phyloP scores from a whole-genome alignment of 257 asterid species.

The Galeopsis tetrahit region DNA sequence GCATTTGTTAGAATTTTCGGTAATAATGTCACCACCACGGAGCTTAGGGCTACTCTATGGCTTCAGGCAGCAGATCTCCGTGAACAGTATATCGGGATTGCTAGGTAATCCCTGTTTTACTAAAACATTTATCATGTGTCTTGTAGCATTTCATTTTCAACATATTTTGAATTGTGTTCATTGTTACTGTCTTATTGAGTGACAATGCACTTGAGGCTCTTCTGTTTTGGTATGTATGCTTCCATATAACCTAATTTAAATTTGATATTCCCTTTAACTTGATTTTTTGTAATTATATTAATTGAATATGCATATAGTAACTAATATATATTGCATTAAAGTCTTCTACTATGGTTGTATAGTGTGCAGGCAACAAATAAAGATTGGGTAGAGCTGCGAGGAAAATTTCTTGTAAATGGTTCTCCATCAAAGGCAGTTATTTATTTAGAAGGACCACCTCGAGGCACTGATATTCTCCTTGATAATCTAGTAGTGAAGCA shows the following conservation, averaged over 20 bases:
- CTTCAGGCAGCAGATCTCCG: constrained; percentile 64
- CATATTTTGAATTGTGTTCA: constrained; percentile 5
- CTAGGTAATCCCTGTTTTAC: constrained; percentile 47
- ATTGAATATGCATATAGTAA: neutral
- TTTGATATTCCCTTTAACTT: neutral
- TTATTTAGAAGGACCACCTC: constrained; percentile 80
- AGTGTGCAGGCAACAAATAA: constrained; percentile 83
- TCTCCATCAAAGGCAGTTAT: constrained; percentile 64
- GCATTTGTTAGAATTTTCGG: constrained; percentile 69
- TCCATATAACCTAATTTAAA: neutral
- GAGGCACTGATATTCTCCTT: constrained; percentile 74
- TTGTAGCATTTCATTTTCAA: neutral
- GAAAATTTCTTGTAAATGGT: constrained; percentile 75
- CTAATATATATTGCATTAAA: neutral
- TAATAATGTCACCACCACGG: constrained; percentile 49
- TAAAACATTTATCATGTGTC: neutral
- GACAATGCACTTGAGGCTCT: neutral
- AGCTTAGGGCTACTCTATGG: constrained; percentile 66
- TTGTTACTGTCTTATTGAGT: neutral
- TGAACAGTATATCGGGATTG: constrained; percentile 74
- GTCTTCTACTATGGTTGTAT: constrained; percentile 12
- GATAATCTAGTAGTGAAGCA: constrained; percentile 57
- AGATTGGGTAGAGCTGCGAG: constrained; percentile 78
- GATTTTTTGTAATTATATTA: neutral
- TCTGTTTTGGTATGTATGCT: neutral